These are phyloP conservation scores for Ophiocordyceps polyrhachis-furcata DNA, from an alignment of 2,329 filamentous ascomycete genomes.

Conservation along the genomic window DNA sequence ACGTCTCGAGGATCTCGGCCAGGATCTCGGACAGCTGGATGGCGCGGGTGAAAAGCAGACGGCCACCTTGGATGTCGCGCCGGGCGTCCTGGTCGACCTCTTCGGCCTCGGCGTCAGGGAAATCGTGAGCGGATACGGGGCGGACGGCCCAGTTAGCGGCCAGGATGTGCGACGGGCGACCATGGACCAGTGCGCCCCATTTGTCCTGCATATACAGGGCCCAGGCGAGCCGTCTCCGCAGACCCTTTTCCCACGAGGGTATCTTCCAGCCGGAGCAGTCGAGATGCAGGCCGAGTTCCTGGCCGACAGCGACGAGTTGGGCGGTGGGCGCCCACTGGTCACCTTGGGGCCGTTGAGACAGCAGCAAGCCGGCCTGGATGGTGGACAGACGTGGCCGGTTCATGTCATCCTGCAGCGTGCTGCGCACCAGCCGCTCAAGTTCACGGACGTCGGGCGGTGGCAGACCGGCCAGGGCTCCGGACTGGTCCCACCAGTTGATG, in stretches of 20 bases:
- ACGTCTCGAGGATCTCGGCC: conserved; percentile 63
- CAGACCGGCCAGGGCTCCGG: conserved; percentile 42
- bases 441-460: conserved; percentile 54
- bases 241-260: conserved; percentile 66
- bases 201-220: conserved; percentile 87
- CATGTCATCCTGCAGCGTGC: conserved; percentile 57
- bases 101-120: conserved; percentile 52
- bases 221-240: conserved; percentile 77
- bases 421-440: conserved; percentile 55
- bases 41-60: conserved; percentile 56
- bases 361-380: conserved; percentile 55
- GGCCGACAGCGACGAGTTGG: conserved; percentile 69
- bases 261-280: conserved; percentile 81
- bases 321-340: conserved; percentile 74
- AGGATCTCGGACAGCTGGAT: conserved; percentile 58
- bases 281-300: conserved; percentile 76
- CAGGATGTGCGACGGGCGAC: conserved; percentile 61
- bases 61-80: conserved; percentile 46
- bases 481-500: conserved; percentile 73
- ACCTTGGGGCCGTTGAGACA: conserved; percentile 57
- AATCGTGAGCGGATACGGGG: conserved; percentile 45
- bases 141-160: conserved; percentile 59
- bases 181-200: conserved; percentile 74
- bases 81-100: conserved; percentile 42
- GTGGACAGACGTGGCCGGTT: conserved; percentile 67